Evolutionary conservation across 345 rosid species (phyloP).

Genomic region (Eucalyptus caleyi): DNA sequence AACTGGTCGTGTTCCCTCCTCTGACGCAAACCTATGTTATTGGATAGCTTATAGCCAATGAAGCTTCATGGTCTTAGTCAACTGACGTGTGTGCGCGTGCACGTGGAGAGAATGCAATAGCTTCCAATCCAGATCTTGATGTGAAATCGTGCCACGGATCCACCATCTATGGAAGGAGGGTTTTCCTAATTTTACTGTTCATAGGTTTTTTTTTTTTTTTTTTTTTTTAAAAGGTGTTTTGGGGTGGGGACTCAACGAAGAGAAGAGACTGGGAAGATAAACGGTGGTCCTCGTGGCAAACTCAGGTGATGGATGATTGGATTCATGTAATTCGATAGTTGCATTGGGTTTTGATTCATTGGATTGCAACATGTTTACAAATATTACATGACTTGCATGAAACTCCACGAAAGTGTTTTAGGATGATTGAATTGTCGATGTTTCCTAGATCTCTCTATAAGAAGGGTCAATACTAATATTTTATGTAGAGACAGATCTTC

Average conservation of each 20-base stretch:
- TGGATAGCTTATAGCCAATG: not conserved
- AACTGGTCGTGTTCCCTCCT: not conserved
- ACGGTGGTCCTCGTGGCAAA: not conserved
- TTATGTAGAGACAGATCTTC: not conserved
- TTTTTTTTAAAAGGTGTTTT: not conserved
- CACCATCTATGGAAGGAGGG: not conserved
- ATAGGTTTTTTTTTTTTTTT: not conserved
- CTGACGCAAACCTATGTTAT: not conserved
- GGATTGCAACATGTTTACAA: not conserved
- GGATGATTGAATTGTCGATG: not conserved
- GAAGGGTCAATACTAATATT: not conserved
- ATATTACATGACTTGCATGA: not conserved
- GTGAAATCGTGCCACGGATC: not conserved
- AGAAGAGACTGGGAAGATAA: not conserved
- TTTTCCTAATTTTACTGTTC: not conserved
- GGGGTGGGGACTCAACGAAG: not conserved
- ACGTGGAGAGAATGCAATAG: not conserved
- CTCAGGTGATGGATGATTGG: not conserved
- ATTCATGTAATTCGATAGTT: not conserved
- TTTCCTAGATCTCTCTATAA: not conserved
- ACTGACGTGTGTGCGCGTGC: not conserved
- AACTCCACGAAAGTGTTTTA: not conserved
- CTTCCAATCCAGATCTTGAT: not conserved
- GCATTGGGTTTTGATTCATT: not conserved
- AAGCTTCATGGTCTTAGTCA: not conserved